Percentiles rank a stretch among this genome's conserved stretches.
Conservation (phyloP, 352 stramenopile species). For the Thraustochytrium sp. region DNA sequence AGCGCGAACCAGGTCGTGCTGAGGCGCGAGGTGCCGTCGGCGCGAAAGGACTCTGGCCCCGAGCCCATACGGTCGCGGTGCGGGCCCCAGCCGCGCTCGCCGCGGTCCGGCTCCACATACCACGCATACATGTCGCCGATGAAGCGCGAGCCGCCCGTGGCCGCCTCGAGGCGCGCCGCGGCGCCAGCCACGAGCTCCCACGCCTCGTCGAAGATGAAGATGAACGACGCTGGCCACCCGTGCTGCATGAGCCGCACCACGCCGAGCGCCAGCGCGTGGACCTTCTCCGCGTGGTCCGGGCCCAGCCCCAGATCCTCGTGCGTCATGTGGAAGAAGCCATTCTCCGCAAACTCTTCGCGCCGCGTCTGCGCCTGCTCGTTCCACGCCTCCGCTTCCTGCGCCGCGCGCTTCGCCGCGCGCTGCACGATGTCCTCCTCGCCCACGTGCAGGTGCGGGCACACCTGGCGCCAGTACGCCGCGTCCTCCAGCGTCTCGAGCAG, state of each 20-base stretch:
- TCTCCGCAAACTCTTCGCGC: conserved; percentile 1
- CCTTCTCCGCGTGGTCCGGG: not conserved
- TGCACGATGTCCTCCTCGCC: not conserved
- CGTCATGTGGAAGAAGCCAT: conserved; percentile 35
- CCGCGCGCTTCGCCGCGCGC: not conserved
- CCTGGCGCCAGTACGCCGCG: conserved; percentile 24
- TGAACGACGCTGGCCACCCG: conserved; percentile 37
- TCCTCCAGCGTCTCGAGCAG: conserved; percentile 43
- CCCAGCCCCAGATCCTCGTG: not conserved
- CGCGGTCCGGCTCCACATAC: conserved; percentile 28
- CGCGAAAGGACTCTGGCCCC: conserved; percentile 10
- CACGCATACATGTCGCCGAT: conserved; percentile 44
- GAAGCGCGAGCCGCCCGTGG: conserved; percentile 10
- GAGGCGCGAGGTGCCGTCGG: conserved; percentile 11
- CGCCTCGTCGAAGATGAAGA: conserved; percentile 43
- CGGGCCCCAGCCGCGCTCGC: conserved; percentile 24
- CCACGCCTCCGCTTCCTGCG: not conserved
- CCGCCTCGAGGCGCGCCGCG: not conserved
- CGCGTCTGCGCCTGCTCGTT: not conserved
- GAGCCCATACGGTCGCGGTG: conserved; percentile 42
- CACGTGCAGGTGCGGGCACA: conserved; percentile 35
- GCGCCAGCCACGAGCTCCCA: not conserved
- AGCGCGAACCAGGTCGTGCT: conserved; percentile 41
- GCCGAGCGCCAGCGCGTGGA: conserved; percentile 23
- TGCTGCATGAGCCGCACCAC: conserved; percentile 37